Evolutionary conservation across 1,284 basidiomycete species (phyloP), one percentile per base, ranked within the genome.

Genomic region (Pascua sp.): DNA sequence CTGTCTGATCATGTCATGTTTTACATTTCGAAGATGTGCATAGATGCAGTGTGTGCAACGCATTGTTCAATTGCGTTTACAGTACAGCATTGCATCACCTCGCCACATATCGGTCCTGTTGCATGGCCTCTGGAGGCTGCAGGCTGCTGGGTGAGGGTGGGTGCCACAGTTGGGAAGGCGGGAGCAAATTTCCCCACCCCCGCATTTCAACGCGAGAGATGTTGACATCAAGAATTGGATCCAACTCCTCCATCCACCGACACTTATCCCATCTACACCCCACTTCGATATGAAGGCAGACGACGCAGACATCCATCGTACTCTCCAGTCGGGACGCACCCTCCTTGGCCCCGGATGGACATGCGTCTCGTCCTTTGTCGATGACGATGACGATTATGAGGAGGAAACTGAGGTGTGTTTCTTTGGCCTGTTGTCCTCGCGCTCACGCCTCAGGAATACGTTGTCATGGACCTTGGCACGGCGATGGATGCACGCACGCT

Each of bases 391-490:
- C 43, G 57, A 66, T 11, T 70, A 71, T 41, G 69, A 68, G 41
- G 68, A 69, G 53, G 61, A 63, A 11, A 70, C 71, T 24, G 71
- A 73, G 67, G 73, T 70, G n/a, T n/a, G n/a, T n/a, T n/a, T n/a
- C n/a, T n/a, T n/a, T n/a, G n/a, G n/a, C n/a, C 4, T 16, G 32
- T 17, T 37, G 43, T 47, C 32, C 37, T 51, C 36, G 24, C 47
- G 37, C 42, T 51, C 38, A 61, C 24, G 11, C n/a, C 24, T 41
- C 55, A 52, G 52, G 46, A 57, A 67, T 73, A 73, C 51, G 66
- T 72, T 11, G 67, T 70, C 39, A 58, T 76, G 54, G 74, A 76
- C 57, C 58, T 76, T 13, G 74, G 72, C 0, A 62, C 60, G 10
- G 61, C 68, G 24, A 57, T 72, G 11, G 71, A 75, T 56, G 42